Evolutionary conservation across 305 asterid species (phyloP), one percentile per base, ranked within the genome.

Genomic region (Fraxinus baroniana): DNA sequence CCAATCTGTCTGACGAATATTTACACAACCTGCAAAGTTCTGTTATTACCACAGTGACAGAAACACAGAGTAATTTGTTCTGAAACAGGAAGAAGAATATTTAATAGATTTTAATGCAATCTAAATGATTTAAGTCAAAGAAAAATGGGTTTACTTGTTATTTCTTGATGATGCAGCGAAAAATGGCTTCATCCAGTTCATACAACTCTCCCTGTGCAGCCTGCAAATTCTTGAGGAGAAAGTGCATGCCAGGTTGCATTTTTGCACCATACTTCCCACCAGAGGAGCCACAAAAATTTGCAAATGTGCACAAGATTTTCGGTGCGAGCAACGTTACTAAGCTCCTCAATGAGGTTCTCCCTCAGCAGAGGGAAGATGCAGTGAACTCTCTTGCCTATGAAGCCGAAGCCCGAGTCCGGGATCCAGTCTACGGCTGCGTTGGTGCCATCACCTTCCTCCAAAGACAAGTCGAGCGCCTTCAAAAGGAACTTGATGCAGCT

Each of bases 201-300:
- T 92, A 90, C 93, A 94, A 87, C 89, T 87, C 93, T 26, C 98
- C 98, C 57, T 94, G 98, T 83, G 98, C 98, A 5, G 98, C 98
- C 72, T 94, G 98, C 95, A 94, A 94, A 79, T 91, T 94, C 88
- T 64, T 94, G 62, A 77, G 98, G 81, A 85, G 98, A 64, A 94
- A 93, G 76, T 94, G 98, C 89, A 85, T 87, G 83, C 93, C 97
- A 0, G 95, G 91, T 2, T 94, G 98, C 91, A 88, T 93, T 4
- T 94, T 94, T 41, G 90, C 94, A 2, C 88, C 97, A 0, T 90
- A 94, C 39, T 94, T 94, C 71, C 98, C 97, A 0, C 97, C 98
- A 0, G 95, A 94, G 74, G 97, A 94, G 85, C 97, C 96, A 0
- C 97, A 92, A 30, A 94, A 92, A 33, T 94, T 94, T 62, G 92